Evolutionary conservation across 2,329 filamentous ascomycete genomes (phyloP).

Genomic region (Fusarium sambucinum): DNA sequence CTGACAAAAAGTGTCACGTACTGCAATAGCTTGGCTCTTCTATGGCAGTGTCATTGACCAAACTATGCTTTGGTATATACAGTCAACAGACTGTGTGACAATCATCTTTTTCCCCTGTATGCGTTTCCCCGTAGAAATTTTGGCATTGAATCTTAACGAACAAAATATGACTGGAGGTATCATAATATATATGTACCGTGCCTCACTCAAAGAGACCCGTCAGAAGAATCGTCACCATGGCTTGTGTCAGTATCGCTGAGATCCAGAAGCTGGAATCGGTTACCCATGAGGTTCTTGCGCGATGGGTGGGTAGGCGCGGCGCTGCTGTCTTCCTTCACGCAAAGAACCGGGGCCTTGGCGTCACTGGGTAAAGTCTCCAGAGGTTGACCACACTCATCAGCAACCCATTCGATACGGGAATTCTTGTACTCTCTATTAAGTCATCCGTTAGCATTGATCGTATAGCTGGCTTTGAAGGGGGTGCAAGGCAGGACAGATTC

Average conservation of each 20-base stretch:
- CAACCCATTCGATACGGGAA: conserved; percentile 76
- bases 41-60: background rate
- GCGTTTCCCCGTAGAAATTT: background rate
- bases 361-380: conserved; percentile 50
- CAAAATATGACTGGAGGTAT: background rate
- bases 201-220: conserved; percentile 5
- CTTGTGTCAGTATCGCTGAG: conserved; percentile 58
- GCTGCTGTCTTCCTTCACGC: conserved; percentile 2
- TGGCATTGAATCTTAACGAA: background rate
- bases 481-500: background rate
- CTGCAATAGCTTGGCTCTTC: background rate
- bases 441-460: conserved; percentile 31
- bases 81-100: background rate
- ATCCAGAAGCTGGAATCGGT: conserved; percentile 72
- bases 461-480: background rate
- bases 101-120: background rate
- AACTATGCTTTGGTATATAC: background rate
- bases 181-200: background rate
- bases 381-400: conserved; percentile 78
- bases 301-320: background rate
- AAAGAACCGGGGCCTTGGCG: background rate
- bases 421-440: conserved; percentile 74
- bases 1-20: background rate
- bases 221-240: conserved; percentile 31
- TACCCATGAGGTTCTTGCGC: conserved; percentile 57